A percentile compares a stretch with the other conserved stretches of the same genome.
These are phyloP conservation scores for Nicotiana paniculata DNA, from an alignment of 257 asterid species.

Conservation along the genomic window DNA sequence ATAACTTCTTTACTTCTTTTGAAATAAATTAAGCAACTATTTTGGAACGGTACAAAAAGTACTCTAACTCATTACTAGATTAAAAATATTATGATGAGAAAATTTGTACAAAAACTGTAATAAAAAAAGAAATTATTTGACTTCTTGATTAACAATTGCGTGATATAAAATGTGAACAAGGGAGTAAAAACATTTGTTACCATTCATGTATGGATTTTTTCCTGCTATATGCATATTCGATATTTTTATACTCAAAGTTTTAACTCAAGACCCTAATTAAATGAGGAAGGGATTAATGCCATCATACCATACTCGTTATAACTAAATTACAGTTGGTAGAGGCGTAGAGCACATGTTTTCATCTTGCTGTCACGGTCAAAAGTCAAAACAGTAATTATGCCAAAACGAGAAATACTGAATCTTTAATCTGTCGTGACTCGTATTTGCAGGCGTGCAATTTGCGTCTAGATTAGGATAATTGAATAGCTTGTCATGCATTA, in stretches of 20 bases:
- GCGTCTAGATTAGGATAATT: not conserved
- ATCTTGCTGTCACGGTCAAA: not conserved
- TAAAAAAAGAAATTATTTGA: too few species aligned
- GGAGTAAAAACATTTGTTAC: too few species aligned
- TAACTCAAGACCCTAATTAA: not conserved
- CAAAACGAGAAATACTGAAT: not conserved
- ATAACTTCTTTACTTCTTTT: not conserved
- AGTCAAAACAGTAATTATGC: not conserved
- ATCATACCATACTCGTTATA: not conserved
- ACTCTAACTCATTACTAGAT: too few species aligned
- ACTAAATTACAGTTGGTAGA: not conserved
- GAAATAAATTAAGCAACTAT: not conserved
- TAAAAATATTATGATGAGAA: too few species aligned
- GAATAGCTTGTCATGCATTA: not conserved
- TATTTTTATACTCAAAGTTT: not conserved
- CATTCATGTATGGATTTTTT: too few species aligned
- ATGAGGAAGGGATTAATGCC: not conserved
- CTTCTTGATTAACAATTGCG: too few species aligned
- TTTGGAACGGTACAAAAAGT: too few species aligned
- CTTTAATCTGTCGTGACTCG: not conserved
- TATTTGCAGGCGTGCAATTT: not conserved
- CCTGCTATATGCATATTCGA: too few species aligned
- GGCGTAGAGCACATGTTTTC: not conserved
- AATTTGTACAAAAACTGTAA: too few species aligned
- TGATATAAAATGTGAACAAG: too few species aligned